These are phyloP conservation scores for Halophytophthora polymorphica DNA, from an alignment of 352 stramenopile species.

Conservation along the genomic window DNA sequence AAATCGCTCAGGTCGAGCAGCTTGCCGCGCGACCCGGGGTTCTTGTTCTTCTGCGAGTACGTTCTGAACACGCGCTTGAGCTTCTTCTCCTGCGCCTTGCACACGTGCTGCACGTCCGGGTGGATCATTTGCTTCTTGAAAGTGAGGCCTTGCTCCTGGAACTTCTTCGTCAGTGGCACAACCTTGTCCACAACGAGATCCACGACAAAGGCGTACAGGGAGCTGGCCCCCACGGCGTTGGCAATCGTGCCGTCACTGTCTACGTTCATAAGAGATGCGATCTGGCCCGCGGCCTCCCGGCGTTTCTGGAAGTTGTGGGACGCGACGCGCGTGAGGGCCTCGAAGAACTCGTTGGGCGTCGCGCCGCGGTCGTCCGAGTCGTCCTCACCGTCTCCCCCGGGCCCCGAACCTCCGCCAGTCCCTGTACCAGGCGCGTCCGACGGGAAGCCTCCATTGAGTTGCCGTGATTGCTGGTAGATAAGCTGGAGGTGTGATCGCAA, in stretches of 20 bases:
- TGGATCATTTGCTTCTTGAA: conserved; percentile 87
- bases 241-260: conserved; percentile 9
- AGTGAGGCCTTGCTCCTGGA: conserved; percentile 73
- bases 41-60: conserved; percentile 78
- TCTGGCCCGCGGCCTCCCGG: conserved; percentile 34
- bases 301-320: conserved; percentile 71
- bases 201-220: conserved; percentile 39
- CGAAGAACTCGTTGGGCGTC: conserved; percentile 79
- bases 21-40: conserved; percentile 63
- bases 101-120: conserved; percentile 70
- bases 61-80: conserved; percentile 70
- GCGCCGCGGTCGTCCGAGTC: conserved; percentile 55
- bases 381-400: conserved; percentile 32
- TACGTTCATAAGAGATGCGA: conserved; percentile 35
- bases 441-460: conserved; percentile 20
- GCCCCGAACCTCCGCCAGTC: conserved; percentile 2
- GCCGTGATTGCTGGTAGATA: conserved; percentile 70
- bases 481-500: conserved; percentile 62
- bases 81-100: conserved; percentile 73
- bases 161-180: conserved; percentile 69
- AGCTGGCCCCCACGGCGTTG: conserved; percentile 7
- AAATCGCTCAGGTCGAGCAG: conserved; percentile 73
- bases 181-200: conserved; percentile 69
- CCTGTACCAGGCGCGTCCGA: conserved; percentile 5
- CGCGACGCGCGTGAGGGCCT: conserved; percentile 66